phyloP scores from a whole-genome alignment of 192 early-diverging fungal genomes.

The Umbelopsis isabellina region DNA sequence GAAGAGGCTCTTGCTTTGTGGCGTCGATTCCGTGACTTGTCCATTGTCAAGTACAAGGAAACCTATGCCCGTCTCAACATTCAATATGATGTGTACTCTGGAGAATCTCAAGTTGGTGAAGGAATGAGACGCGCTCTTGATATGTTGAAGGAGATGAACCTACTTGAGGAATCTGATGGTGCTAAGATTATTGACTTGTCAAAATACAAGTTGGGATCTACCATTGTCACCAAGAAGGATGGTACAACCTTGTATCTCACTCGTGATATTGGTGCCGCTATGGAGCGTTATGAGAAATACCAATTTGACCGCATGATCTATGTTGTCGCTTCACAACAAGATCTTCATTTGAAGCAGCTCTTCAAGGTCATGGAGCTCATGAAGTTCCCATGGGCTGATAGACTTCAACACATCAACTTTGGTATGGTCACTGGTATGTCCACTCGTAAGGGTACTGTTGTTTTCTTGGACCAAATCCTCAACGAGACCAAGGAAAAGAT shows the following conservation, averaged over 20 bases:
- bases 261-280: constrained; percentile 95
- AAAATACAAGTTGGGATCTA: constrained; percentile 79
- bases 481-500: constrained; percentile 84
- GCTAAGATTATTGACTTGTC: constrained; percentile 87
- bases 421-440: constrained; percentile 95
- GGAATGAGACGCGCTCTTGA: constrained; percentile 70
- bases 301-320: constrained; percentile 94
- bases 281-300: constrained; percentile 85
- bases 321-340: constrained; percentile 89
- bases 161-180: constrained; percentile 79
- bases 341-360: constrained; percentile 90
- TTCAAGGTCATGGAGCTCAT: constrained; percentile 91
- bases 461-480: constrained; percentile 96
- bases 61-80: constrained; percentile 91
- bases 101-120: constrained; percentile 88
- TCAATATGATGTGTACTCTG: constrained; percentile 93
- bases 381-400: constrained; percentile 79
- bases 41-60: constrained; percentile 90
- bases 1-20: constrained; percentile 78
- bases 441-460: constrained; percentile 93
- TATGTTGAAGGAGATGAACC: constrained; percentile 70
- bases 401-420: constrained; percentile 90
- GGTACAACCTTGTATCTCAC: constrained; percentile 94
- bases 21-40: constrained; percentile 86
- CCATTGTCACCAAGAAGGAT: constrained; percentile 87